These are phyloP conservation scores for Trichoderma sp. DNA, from an alignment of 2,329 filamentous ascomycete species.

Conservation along the genomic window DNA sequence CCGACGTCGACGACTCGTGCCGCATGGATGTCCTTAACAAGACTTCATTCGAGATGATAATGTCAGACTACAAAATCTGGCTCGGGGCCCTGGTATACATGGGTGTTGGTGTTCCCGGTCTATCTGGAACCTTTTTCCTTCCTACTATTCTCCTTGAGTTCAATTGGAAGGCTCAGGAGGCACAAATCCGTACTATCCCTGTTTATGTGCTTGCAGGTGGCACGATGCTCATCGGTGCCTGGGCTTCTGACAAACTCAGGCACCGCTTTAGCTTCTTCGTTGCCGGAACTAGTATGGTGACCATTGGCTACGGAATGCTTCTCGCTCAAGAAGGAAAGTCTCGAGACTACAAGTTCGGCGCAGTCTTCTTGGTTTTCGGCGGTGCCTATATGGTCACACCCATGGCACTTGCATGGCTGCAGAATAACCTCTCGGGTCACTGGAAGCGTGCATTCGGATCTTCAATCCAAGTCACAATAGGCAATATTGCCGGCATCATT, in stretches of 20 bases:
- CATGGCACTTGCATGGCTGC: slow-evolving; percentile 55
- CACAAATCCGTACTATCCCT: slow-evolving; percentile 37
- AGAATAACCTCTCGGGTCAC: slow-evolving; percentile 55
- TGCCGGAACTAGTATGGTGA: slow-evolving; percentile 36
- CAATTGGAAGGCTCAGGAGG: slow-evolving; percentile 33
- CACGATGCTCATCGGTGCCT: slow-evolving; percentile 35
- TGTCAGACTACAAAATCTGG: slow-evolving; percentile 47
- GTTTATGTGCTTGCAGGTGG: slow-evolving; percentile 36
- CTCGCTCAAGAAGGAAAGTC: slow-evolving; percentile 31
- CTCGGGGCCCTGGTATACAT: slow-evolving; percentile 37
- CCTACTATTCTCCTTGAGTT: slow-evolving; percentile 39
- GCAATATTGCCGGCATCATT: slow-evolving; percentile 40
- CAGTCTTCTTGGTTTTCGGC: slow-evolving; percentile 41
- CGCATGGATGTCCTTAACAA: slow-evolving; percentile 53
- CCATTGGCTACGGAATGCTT: slow-evolving; percentile 52
- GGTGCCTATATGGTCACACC: slow-evolving; percentile 53
- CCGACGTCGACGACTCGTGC: slow-evolving; percentile 41
- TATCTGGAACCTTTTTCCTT: slow-evolving; percentile 39
- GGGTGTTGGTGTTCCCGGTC: slow-evolving; percentile 44
- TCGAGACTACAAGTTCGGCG: slow-evolving; percentile 45
- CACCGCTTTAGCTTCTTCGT: slow-evolving; percentile 52
- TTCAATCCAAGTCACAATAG: slow-evolving; percentile 45
- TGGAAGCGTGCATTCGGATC: slow-evolving; percentile 55
- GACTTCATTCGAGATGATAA: slow-evolving; percentile 43
- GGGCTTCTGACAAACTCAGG: slow-evolving; percentile 46